phyloP scores from a whole-genome alignment of 2,329 filamentous ascomycete species.

The Mollisiaceae sp. region DNA sequence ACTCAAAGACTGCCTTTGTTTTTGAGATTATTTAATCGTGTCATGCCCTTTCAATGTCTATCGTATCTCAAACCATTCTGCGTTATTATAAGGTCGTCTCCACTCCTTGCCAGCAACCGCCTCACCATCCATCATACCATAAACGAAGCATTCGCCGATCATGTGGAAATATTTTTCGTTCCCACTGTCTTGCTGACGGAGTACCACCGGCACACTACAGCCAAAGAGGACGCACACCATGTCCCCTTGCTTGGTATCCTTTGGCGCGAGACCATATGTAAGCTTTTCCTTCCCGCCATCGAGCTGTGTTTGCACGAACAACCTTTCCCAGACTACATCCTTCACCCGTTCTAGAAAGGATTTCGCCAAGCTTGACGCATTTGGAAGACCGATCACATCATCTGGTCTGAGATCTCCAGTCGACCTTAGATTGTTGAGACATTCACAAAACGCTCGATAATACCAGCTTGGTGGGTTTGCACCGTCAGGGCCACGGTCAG shows the following conservation, averaged over 20 bases:
- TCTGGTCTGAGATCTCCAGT: constrained; percentile 21
- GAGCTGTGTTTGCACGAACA: constrained; percentile 12
- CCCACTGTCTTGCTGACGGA: constrained; percentile 4
- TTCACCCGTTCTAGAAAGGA: constrained; percentile 25
- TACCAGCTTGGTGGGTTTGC: constrained; percentile 29
- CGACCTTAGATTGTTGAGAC: constrained; percentile 5
- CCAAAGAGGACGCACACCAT: constrained; percentile 34
- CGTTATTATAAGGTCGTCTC: not conserved
- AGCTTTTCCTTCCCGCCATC: constrained; percentile 2
- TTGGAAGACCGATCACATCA: constrained; percentile 1
- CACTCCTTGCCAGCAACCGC: too few relatives aligned
- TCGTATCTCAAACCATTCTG: not conserved
- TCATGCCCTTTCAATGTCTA: too few relatives aligned
- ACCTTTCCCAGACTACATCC: constrained; percentile 24
- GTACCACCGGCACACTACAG: constrained; percentile 34
- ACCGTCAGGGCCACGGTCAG: constrained; percentile 27
- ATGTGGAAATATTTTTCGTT: constrained; percentile 11
- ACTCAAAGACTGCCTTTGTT: too few relatives aligned
- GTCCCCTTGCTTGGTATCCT: constrained; percentile 14
- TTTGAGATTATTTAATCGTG: too few relatives aligned
- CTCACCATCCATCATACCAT: constrained; percentile 33
- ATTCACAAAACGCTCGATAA: constrained; percentile 26
- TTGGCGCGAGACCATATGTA: constrained; percentile 20
- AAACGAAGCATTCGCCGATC: constrained; percentile 32
- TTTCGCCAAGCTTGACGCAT: constrained; percentile 16